These are phyloP conservation scores for Sphaerulina populicola DNA, from an alignment of 2,329 filamentous ascomycete species.

Conservation along the genomic window DNA sequence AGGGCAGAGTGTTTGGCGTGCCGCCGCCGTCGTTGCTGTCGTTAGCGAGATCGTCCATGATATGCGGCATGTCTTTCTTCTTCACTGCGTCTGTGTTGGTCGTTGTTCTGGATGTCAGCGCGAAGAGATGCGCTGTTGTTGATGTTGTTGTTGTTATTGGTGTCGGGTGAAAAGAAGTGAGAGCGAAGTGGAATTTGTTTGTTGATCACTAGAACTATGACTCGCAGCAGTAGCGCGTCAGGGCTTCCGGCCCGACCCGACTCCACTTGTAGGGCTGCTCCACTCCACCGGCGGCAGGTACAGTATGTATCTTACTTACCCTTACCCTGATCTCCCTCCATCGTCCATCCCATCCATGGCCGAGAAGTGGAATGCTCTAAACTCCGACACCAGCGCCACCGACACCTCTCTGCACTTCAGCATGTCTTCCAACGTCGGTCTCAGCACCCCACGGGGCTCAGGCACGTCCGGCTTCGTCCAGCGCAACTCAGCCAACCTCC, in stretches of 20 bases:
- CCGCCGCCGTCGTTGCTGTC: not conserved
- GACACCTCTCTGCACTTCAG: not conserved
- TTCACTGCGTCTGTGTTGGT: not conserved
- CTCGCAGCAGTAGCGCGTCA: not conserved
- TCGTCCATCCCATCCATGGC: not conserved
- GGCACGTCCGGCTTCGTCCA: slow-evolving; percentile 97
- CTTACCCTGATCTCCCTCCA: not conserved
- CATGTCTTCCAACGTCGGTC: slow-evolving; percentile 97
- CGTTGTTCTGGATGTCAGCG: not conserved
- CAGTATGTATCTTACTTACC: not conserved
- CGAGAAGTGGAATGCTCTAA: not conserved
- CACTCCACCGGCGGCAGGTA: not conserved
- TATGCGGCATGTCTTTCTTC: slow-evolving; percentile 1
- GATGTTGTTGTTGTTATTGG: too few relatives aligned
- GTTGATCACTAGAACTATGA: not conserved
- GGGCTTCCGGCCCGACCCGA: not conserved
- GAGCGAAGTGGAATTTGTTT: not conserved
- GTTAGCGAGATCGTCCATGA: not conserved
- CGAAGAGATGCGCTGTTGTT: not conserved
- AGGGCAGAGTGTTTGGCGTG: slow-evolving; percentile 45
- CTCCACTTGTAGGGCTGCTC: not conserved
- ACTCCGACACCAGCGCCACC: not conserved
- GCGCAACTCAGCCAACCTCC: slow-evolving; percentile 83
- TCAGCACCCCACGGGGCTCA: slow-evolving; percentile 85
- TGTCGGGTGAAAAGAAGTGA: not conserved